These are phyloP conservation scores for Petasospora fabianii DNA, from an alignment of 1,139 yeast species.

Conservation along the genomic window DNA sequence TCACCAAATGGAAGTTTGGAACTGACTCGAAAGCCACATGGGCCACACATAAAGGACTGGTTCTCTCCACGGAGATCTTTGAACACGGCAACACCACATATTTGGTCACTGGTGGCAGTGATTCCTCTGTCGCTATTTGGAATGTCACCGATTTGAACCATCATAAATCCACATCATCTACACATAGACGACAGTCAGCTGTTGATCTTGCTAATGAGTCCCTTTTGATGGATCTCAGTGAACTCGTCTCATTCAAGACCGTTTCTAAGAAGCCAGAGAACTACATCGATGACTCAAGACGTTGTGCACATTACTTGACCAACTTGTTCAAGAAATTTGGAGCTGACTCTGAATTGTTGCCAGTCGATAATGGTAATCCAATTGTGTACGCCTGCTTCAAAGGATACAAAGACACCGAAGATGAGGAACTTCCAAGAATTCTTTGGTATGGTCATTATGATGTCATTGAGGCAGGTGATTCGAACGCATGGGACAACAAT, in stretches of 20 bases:
- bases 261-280: conserved; percentile 68
- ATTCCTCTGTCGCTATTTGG: conserved; percentile 60
- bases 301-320: conserved; percentile 77
- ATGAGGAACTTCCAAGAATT: conserved; percentile 36
- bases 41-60: conserved; percentile 36
- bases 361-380: conserved; percentile 74
- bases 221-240: conserved; percentile 58
- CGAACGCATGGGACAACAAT: conserved; percentile 66
- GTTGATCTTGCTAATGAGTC: conserved; percentile 46
- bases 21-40: conserved; percentile 35
- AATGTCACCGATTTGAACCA: conserved; percentile 35
- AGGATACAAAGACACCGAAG: conserved; percentile 32
- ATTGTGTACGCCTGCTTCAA: conserved; percentile 72
- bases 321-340: conserved; percentile 66
- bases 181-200: conserved; percentile 16
- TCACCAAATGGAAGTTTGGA: conserved; percentile 49
- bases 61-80: conserved; percentile 33
- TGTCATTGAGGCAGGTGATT: conserved; percentile 69
- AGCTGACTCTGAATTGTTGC: conserved; percentile 66
- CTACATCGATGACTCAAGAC: conserved; percentile 74
- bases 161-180: conserved; percentile 5
- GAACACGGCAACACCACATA: conserved; percentile 27
- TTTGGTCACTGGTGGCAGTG: conserved; percentile 57
- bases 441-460: conserved; percentile 97
- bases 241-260: conserved; percentile 66